Evolutionary conservation across 306 rosid genomes (phyloP).

Genomic region (Inga leiocalycina): DNA sequence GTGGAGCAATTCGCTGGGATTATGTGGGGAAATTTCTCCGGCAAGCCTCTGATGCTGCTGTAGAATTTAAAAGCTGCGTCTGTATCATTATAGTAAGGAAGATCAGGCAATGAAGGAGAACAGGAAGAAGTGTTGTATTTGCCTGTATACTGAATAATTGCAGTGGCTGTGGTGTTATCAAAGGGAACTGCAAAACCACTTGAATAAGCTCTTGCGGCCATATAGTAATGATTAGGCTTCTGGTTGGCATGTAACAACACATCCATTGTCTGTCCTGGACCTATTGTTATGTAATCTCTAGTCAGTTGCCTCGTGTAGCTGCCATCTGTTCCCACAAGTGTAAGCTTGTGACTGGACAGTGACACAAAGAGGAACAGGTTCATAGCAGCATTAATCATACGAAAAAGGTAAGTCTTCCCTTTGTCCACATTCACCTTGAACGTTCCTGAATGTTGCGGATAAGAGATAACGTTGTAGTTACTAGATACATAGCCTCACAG

Average conservation of each 20-base stretch:
- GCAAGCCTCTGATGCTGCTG: conserved; percentile 36
- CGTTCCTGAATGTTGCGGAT: conserved; percentile 37
- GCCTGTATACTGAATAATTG: conserved; percentile 47
- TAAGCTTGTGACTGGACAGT: conserved; percentile 51
- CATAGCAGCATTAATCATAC: conserved; percentile 49
- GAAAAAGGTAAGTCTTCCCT: conserved; percentile 53
- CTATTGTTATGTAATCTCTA: conserved; percentile 43
- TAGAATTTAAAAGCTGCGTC: conserved; percentile 34
- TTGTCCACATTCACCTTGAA: conserved; percentile 42
- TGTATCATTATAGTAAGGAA: conserved; percentile 42
- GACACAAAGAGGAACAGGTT: conserved; percentile 45
- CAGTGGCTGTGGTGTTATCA: conserved; percentile 47
- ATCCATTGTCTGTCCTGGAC: conserved; percentile 61
- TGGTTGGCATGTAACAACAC: conserved; percentile 50
- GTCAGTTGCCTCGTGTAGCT: conserved; percentile 44
- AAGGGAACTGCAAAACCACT: conserved; percentile 30
- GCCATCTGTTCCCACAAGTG: conserved; percentile 51
- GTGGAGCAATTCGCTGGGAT: conserved; percentile 48
- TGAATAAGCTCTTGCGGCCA: conserved; percentile 50
- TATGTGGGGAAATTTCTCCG: conserved; percentile 29
- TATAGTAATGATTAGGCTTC: conserved; percentile 42
- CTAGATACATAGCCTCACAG: background rate
- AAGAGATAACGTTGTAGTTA: background rate
- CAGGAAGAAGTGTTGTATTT: background rate
- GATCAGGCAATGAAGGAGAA: conserved; percentile 28